These are phyloP conservation scores for Ophiostoma sp. DNA, from an alignment of 2,329 filamentous ascomycete species.

Conservation along the genomic window DNA sequence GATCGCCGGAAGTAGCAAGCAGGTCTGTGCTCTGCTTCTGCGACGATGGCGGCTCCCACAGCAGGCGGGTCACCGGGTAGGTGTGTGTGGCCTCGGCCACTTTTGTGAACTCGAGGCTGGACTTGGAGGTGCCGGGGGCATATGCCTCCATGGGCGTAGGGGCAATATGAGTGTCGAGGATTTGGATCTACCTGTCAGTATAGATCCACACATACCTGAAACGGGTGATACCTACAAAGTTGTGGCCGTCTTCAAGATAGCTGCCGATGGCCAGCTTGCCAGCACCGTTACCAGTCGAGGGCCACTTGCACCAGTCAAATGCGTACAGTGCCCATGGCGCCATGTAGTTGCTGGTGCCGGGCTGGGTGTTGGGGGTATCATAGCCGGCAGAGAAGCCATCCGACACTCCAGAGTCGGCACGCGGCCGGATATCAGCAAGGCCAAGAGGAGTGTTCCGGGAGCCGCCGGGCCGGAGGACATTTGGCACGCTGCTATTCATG, in stretches of 20 bases:
- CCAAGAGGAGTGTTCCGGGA: conserved; percentile 82
- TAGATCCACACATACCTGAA: neutral
- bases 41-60: conserved; percentile 93
- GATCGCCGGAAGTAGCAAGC: conserved; percentile 89
- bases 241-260: conserved; percentile 96
- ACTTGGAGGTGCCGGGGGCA: conserved; percentile 63
- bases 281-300: conserved; percentile 69
- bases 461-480: conserved; percentile 55
- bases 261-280: conserved; percentile 94
- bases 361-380: conserved; percentile 59
- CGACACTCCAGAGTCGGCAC: conserved; percentile 73
- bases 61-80: conserved; percentile 88
- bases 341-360: conserved; percentile 83
- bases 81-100: conserved; percentile 96
- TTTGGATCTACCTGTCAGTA: conserved; percentile 69
- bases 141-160: conserved; percentile 65
- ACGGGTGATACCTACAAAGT: conserved; percentile 60
- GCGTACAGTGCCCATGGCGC: conserved; percentile 95
- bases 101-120: conserved; percentile 83
- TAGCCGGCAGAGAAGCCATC: conserved; percentile 65
- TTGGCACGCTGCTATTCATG: conserved; percentile 46
- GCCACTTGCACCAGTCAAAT: conserved; percentile 99
- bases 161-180: conserved; percentile 78
- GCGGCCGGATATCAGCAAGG: conserved; percentile 83
- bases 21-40: conserved; percentile 95